Evolutionary conservation across 345 rosid species (phyloP), one percentile per base, ranked within the genome.

Genomic region (Laguncularia racemosa): DNA sequence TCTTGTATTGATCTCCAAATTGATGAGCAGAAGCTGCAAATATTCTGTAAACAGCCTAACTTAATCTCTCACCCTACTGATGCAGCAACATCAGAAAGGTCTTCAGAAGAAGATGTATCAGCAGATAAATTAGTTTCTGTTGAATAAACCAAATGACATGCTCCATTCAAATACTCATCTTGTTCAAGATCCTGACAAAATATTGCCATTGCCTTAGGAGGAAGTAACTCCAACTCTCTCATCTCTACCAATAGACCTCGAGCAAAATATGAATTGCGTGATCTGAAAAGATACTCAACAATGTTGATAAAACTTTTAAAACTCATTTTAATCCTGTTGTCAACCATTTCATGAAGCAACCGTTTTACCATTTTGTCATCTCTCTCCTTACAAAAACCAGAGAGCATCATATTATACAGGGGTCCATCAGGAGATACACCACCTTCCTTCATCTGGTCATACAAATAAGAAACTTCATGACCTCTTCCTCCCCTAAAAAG

Each of bases 401-500:
- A 62, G 23, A 88, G 64, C 64, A 88, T 62, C 62, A 71, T 52
- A 38, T 70, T 58, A 56, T 71, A 85, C 3, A 75, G 71, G 57
- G 58, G 59, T 16, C 15, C 43, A 73, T 71, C 69, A 46, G 90
- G 93, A 18, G 53, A 28, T 21, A 83, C 6, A 12, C 88, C 90
- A 59, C 14, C 51, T 48, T 75, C 79, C 60, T 67, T 83, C 96
- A 88, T 88, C 50, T 76, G 65, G 16, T 55, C 11, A 47, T 68
- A 76, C 61, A 81, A 21, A 53, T 67, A 50, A 59, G 33, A 68
- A 45, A 84, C 96, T 73, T 85, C 91, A 56, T 56, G 68, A 20
- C 64, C 58, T 68, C 85, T 78, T 52, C 82, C 78, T 14, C 62
- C 64, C 62, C 57, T 67, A 56, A 88, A 67, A 65, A 88, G 86